Percentiles rank a stretch among this genome's conserved stretches.
These are phyloP conservation scores for Andrographis paniculata DNA, from an alignment of 305 asterid species.

Conservation along the genomic window DNA sequence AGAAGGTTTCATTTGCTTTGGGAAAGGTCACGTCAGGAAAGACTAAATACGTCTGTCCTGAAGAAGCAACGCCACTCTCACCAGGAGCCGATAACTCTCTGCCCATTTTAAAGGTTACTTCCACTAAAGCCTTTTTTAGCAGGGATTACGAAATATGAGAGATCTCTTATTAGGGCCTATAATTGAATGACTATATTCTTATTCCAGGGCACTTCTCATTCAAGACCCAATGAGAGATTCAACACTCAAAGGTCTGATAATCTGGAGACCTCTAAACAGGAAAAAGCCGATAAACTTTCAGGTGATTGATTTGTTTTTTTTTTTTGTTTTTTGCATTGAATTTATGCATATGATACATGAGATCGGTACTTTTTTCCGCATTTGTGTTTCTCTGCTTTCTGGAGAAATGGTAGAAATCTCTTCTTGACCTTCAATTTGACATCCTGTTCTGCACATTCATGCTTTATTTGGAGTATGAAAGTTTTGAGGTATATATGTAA, in stretches of 20 bases:
- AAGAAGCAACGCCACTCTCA: constrained; percentile 26
- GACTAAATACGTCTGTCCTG: constrained; percentile 19
- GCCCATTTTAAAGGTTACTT: constrained; percentile 11
- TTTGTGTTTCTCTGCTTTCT: too few species aligned
- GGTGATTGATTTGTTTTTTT: constrained; percentile 23
- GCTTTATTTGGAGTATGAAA: too few species aligned
- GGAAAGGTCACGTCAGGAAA: constrained; percentile 25
- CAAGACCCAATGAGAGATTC: constrained; percentile 12
- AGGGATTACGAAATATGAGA: not conserved
- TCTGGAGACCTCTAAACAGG: constrained; percentile 8
- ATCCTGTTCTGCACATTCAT: too few species aligned
- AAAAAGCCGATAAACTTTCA: constrained; percentile 3
- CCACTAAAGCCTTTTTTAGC: constrained; percentile 8
- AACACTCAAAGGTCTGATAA: constrained; percentile 19
- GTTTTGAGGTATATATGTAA: too few species aligned
- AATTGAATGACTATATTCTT: constrained; percentile 6
- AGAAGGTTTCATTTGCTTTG: constrained; percentile 8
- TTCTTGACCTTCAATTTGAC: too few species aligned
- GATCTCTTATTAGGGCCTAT: constrained; percentile 14
- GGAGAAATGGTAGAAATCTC: too few species aligned
- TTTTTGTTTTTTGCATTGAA: constrained; percentile 5
- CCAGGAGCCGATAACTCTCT: constrained; percentile 16
- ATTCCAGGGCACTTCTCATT: constrained; percentile 5
- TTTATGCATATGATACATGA: not conserved
- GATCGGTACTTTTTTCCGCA: not conserved